phyloP scores from a whole-genome alignment of 306 rosid species.

The Inga laurina region DNA sequence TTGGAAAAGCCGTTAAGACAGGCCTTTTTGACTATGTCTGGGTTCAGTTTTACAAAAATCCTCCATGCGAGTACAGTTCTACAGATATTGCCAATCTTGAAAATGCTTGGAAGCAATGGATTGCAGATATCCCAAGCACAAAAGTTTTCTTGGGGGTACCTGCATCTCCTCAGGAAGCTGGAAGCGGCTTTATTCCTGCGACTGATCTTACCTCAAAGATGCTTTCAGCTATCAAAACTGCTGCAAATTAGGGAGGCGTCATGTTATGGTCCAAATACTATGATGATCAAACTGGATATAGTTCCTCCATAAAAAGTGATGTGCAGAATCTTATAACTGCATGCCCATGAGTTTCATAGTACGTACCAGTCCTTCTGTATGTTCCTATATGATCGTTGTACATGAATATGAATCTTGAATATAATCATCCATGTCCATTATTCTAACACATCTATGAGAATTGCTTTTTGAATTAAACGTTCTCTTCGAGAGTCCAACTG shows the following conservation, averaged over 20 bases:
- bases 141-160: constrained; percentile 61
- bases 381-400: constrained; percentile 13
- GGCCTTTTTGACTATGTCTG: constrained; percentile 49
- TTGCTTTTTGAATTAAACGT: not conserved
- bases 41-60: constrained; percentile 23
- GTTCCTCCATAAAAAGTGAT: constrained; percentile 54
- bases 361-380: not conserved
- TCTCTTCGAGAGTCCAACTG: not conserved
- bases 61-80: constrained; percentile 26
- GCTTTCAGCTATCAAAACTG: constrained; percentile 53
- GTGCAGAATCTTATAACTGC: constrained; percentile 35
- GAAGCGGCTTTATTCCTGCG: constrained; percentile 55
- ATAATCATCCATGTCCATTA: not conserved
- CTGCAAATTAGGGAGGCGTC: constrained; percentile 68
- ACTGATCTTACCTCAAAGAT: constrained; percentile 42
- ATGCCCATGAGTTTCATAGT: not conserved
- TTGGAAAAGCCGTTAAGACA: constrained; percentile 53
- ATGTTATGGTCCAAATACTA: constrained; percentile 76
- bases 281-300: constrained; percentile 56
- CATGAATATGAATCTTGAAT: not conserved
- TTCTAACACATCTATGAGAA: not conserved
- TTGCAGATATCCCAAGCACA: constrained; percentile 39
- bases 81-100: constrained; percentile 43
- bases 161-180: constrained; percentile 56
- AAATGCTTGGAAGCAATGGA: constrained; percentile 61